Evolutionary conservation across 176 grass and related monocot species (phyloP).

Genomic region (Oryza longistaminata): DNA sequence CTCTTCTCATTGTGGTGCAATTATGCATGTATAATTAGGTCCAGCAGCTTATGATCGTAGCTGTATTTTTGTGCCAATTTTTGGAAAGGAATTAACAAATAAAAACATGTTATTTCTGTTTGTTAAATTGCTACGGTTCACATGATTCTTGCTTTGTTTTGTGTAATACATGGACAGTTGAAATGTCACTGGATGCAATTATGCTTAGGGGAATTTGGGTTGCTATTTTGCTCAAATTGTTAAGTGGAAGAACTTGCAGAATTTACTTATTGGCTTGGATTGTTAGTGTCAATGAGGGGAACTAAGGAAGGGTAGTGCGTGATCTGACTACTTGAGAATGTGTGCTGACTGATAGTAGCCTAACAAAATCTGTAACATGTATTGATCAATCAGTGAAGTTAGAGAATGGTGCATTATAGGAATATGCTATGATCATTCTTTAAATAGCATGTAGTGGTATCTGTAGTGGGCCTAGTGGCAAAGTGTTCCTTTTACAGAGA

Average conservation of each 20-base stretch:
- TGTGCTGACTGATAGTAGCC: neutral
- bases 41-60: neutral
- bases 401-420: neutral
- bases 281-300: neutral
- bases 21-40: neutral
- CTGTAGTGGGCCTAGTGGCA: no score
- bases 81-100: conserved; percentile 20
- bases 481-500: no score
- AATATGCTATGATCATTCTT: neutral
- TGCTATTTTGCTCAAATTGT: conserved; percentile 7
- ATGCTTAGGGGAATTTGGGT: neutral
- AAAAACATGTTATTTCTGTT: neutral
- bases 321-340: neutral
- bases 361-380: neutral
- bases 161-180: conserved; percentile 1
- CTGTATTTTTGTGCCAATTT: neutral
- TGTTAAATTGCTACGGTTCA: neutral
- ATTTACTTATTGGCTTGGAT: neutral
- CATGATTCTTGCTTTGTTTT: neutral
- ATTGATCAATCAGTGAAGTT: neutral
- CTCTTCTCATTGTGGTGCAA: neutral
- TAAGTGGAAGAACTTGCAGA: neutral
- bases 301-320: neutral
- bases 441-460: neutral
- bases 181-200: neutral